These are phyloP conservation scores for Dactylellina parvicollis DNA, from an alignment of 2,329 filamentous ascomycete species.

Conservation along the genomic window DNA sequence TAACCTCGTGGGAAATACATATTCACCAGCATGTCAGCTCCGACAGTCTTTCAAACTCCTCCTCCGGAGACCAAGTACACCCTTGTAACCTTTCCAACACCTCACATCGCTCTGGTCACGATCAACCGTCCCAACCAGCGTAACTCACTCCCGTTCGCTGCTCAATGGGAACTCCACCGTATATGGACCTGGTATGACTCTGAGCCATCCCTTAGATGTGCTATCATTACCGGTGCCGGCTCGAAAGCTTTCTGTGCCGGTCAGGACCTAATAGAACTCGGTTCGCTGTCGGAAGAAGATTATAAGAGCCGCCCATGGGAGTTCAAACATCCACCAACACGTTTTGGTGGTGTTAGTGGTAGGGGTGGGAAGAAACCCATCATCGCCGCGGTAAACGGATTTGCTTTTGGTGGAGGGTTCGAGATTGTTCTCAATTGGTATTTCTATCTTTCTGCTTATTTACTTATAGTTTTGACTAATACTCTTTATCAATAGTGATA, in stretches of 20 bases:
- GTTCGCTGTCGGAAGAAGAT: slow-evolving; percentile 26
- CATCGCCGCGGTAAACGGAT: slow-evolving; percentile 78
- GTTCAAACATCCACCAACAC: slow-evolving; percentile 63
- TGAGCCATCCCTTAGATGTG: slow-evolving; percentile 69
- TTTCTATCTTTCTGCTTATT: background rate
- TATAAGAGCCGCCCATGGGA: slow-evolving; percentile 45
- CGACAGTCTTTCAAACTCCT: slow-evolving; percentile 52
- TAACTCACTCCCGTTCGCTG: slow-evolving; percentile 67
- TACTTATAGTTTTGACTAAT: background rate
- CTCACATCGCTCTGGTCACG: slow-evolving; percentile 70
- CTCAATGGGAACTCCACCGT: slow-evolving; percentile 65
- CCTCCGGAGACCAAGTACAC: slow-evolving; percentile 60
- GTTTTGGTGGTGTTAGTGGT: slow-evolving; percentile 74
- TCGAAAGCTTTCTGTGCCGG: slow-evolving; percentile 74
- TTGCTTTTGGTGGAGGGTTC: slow-evolving; percentile 78
- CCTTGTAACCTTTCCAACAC: slow-evolving; percentile 66
- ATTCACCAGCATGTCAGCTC: slow-evolving; percentile 19
- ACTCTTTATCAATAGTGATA: slow-evolving; percentile 71
- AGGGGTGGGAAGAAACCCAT: slow-evolving; percentile 77
- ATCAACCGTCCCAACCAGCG: slow-evolving; percentile 70
- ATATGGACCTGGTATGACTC: slow-evolving; percentile 71
- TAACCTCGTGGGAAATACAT: background rate
- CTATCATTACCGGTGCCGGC: slow-evolving; percentile 71
- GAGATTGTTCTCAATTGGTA: slow-evolving; percentile 69
- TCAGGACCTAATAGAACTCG: slow-evolving; percentile 71